Conservation (phyloP, 345 rosid species). For the Litchi chinensis region DNA sequence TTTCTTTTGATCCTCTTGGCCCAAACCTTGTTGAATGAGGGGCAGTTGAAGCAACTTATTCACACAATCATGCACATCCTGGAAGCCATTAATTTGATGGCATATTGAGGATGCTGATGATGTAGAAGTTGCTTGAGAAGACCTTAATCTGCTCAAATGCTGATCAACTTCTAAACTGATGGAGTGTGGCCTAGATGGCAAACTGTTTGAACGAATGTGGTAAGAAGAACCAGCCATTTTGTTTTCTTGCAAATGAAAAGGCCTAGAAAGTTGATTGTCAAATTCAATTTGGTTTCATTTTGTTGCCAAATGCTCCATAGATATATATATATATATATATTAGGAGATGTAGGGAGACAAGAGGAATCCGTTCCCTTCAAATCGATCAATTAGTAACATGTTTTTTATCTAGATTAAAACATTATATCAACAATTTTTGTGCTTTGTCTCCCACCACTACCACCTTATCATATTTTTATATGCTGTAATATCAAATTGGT, state of each 20-base stretch:
- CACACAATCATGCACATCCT: constrained; percentile 18
- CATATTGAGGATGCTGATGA: constrained; percentile 7
- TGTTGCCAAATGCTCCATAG: constrained; percentile 11
- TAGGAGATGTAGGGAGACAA: not conserved
- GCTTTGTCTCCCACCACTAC: constrained; percentile 4
- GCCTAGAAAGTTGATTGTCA: constrained; percentile 4
- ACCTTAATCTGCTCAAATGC: constrained; percentile 33
- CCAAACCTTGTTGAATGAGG: constrained; percentile 16
- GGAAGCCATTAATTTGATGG: constrained; percentile 27
- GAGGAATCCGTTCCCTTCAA: not conserved
- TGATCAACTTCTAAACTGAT: constrained; percentile 39
- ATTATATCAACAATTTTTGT: not conserved
- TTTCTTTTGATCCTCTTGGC: not conserved
- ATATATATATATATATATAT: constrained; percentile 9
- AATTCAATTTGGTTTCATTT: not conserved
- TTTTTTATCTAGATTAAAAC: constrained; percentile 11
- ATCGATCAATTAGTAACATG: not conserved
- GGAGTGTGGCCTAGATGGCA: constrained; percentile 21
- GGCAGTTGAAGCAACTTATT: not conserved
- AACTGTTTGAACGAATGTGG: constrained; percentile 11
- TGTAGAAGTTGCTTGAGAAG: constrained; percentile 15
- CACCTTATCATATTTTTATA: not conserved
- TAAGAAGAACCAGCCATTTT: constrained; percentile 1
- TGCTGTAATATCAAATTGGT: not conserved
- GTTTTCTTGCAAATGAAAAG: not conserved